A percentile compares a stretch with the other conserved stretches of the same genome.
Conservation (phyloP, 23 red algal genomes). For the Gracilaria domingensis region DNA sequence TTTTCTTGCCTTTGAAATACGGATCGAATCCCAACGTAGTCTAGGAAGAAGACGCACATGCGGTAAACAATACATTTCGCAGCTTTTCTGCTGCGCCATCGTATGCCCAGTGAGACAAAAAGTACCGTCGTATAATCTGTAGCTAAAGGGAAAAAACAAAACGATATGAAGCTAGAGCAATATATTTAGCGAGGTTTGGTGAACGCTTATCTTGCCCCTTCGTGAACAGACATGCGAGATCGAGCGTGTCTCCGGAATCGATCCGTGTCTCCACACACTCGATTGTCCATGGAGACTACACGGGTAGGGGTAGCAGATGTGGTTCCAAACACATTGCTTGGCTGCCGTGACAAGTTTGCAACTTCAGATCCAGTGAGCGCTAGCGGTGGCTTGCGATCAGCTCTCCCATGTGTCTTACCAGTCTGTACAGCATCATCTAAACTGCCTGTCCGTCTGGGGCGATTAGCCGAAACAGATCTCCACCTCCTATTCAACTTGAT, state of each 20-base stretch:
- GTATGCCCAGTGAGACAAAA: not conserved
- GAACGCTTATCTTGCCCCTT: constrained; percentile 2
- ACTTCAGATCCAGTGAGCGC: constrained; percentile 55
- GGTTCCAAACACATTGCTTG: constrained; percentile 51
- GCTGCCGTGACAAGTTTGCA: constrained; percentile 56
- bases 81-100: not conserved
- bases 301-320: constrained; percentile 1
- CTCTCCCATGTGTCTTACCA: not conserved
- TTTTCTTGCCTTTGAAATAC: not conserved
- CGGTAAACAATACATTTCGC: not conserved
- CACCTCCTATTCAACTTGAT: constrained; percentile 42
- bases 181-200: not conserved
- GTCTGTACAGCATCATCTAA: not conserved
- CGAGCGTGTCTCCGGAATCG: constrained; percentile 22
- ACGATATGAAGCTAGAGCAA: not conserved
- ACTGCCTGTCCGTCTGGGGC: constrained; percentile 44
- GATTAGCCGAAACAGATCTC: constrained; percentile 47
- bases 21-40: not conserved
- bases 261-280: constrained; percentile 26
- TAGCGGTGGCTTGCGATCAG: constrained; percentile 36
- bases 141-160: not conserved
- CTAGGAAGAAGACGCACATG: not conserved
- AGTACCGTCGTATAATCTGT: not conserved
- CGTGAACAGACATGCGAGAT: constrained; percentile 19
- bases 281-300: constrained; percentile 35